Conservation (phyloP, 73 alveolate genomes). For the Breviolum minutum region DNA sequence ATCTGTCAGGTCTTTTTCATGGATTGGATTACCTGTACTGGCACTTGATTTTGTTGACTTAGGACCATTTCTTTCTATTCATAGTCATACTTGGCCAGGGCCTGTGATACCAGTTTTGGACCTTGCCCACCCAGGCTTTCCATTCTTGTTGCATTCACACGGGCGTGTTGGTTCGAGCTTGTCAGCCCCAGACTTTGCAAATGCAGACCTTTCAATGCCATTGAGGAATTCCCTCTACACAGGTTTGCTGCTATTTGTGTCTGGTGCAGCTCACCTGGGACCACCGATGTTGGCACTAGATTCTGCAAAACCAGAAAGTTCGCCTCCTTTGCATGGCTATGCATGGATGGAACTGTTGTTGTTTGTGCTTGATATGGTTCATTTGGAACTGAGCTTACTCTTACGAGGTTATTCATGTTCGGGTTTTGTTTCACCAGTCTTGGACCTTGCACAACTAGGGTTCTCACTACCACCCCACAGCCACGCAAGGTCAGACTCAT, state of each 20-base stretch:
- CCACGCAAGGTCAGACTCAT: background rate
- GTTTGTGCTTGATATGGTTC: conserved; percentile 16
- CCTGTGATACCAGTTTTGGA: background rate
- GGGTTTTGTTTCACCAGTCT: background rate
- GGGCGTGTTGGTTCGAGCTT: background rate
- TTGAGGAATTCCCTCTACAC: background rate
- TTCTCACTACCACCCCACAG: background rate
- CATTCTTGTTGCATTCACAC: background rate
- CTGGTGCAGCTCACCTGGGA: background rate
- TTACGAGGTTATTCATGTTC: background rate
- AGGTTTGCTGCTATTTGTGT: background rate
- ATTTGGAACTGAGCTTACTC: background rate
- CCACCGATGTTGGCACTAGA: background rate
- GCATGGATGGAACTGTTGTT: background rate
- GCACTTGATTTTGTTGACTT: background rate
- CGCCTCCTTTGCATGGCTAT: background rate
- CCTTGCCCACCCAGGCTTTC: conserved; percentile 15
- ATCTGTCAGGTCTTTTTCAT: background rate
- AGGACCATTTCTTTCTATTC: background rate
- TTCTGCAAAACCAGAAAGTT: background rate
- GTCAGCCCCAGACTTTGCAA: background rate
- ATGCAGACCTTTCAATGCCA: background rate
- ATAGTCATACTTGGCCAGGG: background rate
- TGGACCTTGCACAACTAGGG: conserved; percentile 22
- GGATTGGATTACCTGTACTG: background rate